Conservation (phyloP, 1,284 basidiomycete species). For the Sparassis latifolia region DNA sequence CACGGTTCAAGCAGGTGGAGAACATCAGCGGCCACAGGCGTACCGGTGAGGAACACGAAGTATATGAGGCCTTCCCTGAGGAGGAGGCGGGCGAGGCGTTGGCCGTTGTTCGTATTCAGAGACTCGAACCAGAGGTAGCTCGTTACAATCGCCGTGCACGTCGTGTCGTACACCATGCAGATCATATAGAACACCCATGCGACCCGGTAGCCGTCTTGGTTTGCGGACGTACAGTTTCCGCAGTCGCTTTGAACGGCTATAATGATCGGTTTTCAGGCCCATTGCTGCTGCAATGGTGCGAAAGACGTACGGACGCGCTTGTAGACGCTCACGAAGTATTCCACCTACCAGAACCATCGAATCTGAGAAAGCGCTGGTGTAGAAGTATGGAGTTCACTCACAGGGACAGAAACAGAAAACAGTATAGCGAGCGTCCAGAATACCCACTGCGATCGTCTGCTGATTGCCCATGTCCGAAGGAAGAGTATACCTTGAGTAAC, state of each 20-base stretch:
- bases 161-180: neutral
- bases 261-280: too few relatives aligned
- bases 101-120: neutral
- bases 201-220: neutral
- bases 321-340: neutral
- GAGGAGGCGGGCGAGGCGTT: neutral
- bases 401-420: neutral
- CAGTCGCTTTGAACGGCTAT: too few relatives aligned
- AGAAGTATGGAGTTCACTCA: neutral
- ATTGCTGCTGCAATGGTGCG: too few relatives aligned
- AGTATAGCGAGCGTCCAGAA: neutral
- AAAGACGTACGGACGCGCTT: neutral
- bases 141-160: neutral
- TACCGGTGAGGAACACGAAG: neutral
- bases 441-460: neutral
- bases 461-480: slow-evolving; percentile 2
- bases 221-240: neutral
- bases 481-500: neutral
- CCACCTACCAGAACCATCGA: neutral
- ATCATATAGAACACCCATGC: neutral
- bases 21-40: neutral
- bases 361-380: neutral
- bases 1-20: neutral
- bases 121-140: neutral
- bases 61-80: neutral